Percentiles rank a stretch among this genome's conserved stretches.
These are phyloP conservation scores for Theobroma grandiflorum DNA, from an alignment of 441 rosid genomes.

Conservation along the genomic window DNA sequence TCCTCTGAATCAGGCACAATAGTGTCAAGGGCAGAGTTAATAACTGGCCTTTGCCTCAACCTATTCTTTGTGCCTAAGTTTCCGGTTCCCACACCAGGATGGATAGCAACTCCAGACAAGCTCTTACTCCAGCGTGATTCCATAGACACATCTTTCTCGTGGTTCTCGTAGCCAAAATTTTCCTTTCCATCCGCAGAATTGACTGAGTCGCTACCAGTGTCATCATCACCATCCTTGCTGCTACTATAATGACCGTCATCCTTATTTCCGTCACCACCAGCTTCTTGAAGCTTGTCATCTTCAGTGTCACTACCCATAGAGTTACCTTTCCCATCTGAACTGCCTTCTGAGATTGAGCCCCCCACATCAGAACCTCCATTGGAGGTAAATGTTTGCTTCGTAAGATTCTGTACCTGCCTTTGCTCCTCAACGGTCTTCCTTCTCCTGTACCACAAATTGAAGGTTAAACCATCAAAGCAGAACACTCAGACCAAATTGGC, in stretches of 20 bases:
- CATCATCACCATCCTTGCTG: slow-evolving; percentile 28
- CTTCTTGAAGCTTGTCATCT: slow-evolving; percentile 36
- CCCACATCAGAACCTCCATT: slow-evolving; percentile 30
- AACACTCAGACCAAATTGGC: neutral
- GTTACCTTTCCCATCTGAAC: slow-evolving; percentile 34
- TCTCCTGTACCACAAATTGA: slow-evolving; percentile 44
- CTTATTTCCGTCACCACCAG: slow-evolving; percentile 19
- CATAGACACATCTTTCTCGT: slow-evolving; percentile 31
- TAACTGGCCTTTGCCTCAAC: slow-evolving; percentile 64
- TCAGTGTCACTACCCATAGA: slow-evolving; percentile 34
- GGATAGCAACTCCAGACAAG: slow-evolving; percentile 42
- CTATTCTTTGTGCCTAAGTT: slow-evolving; percentile 49
- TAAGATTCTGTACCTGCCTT: slow-evolving; percentile 26
- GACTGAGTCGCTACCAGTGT: slow-evolving; percentile 20
- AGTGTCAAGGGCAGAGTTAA: slow-evolving; percentile 58
- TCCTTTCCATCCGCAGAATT: slow-evolving; percentile 33
- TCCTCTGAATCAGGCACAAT: slow-evolving; percentile 55
- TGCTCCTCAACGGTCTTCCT: slow-evolving; percentile 34
- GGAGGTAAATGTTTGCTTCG: slow-evolving; percentile 29
- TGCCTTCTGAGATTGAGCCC: slow-evolving; percentile 32
- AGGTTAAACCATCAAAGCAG: slow-evolving; percentile 19
- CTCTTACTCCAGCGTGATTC: slow-evolving; percentile 47
- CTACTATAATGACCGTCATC: slow-evolving; percentile 36
- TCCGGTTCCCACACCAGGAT: slow-evolving; percentile 38
- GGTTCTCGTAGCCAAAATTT: slow-evolving; percentile 25